Evolutionary conservation across 768 basidiomycete genomes (phyloP).

Genomic region (Pholiota conissans): DNA sequence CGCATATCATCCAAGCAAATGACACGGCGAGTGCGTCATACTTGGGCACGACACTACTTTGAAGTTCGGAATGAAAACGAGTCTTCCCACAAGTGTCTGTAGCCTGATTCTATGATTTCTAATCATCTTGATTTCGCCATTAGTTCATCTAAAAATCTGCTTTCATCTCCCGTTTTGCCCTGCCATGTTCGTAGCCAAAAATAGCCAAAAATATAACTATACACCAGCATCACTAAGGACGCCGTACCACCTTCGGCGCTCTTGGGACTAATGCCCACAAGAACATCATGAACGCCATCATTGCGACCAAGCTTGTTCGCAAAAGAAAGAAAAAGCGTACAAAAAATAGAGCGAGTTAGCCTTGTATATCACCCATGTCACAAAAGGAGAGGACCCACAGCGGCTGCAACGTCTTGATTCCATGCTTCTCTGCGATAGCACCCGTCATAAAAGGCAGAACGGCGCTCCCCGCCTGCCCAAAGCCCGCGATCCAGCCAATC

Average conservation of each 20-base stretch:
- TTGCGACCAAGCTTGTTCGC: conserved; percentile 47
- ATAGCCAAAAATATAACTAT: not conserved
- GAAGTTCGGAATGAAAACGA: too few relatives aligned
- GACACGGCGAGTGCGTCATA: too few relatives aligned
- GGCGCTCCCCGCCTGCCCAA: conserved; percentile 73
- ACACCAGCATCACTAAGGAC: conserved; percentile 1
- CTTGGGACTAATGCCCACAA: conserved; percentile 55
- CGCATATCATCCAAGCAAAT: too few relatives aligned
- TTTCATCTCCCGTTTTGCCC: not conserved
- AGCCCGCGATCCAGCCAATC: conserved; percentile 68
- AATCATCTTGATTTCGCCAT: too few relatives aligned
- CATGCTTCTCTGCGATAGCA: conserved; percentile 60
- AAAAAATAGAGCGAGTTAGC: not conserved
- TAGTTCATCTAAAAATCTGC: too few relatives aligned
- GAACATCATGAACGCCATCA: conserved; percentile 60
- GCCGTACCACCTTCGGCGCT: not conserved
- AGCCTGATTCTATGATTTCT: too few relatives aligned
- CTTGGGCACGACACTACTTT: too few relatives aligned
- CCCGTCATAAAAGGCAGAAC: conserved; percentile 75
- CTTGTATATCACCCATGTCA: not conserved
- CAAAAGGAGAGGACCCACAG: conserved; percentile 40
- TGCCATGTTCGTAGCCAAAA: not conserved
- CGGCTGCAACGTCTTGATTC: conserved; percentile 61
- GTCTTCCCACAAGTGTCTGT: too few relatives aligned
- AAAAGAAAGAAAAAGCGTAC: not conserved